A percentile compares a stretch with the other conserved stretches of the same genome.
These are phyloP conservation scores for Neurospora sublineolata DNA, from an alignment of 495 filamentous ascomycete species.

Conservation along the genomic window DNA sequence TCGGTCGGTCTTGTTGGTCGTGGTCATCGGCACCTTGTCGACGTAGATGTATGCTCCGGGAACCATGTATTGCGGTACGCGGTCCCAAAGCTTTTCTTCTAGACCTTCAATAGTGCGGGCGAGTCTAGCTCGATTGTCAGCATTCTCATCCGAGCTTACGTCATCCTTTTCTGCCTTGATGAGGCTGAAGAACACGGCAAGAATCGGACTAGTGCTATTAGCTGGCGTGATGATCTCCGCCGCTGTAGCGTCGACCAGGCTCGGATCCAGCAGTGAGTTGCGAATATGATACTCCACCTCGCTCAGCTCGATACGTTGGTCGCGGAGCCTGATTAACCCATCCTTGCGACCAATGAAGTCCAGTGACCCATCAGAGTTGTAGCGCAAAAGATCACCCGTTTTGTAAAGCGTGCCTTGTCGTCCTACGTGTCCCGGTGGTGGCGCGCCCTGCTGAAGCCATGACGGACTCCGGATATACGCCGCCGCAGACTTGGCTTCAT, in stretches of 20 bases:
- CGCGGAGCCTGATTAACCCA: slow-evolving; percentile 29
- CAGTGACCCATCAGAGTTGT: slow-evolving; percentile 41
- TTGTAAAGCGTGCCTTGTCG: slow-evolving; percentile 35
- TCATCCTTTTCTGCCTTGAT: neutral
- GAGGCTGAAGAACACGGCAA: slow-evolving; percentile 7
- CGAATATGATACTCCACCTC: slow-evolving; percentile 46
- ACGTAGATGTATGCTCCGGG: slow-evolving; percentile 41
- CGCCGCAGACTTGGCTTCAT: neutral
- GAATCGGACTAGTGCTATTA: neutral
- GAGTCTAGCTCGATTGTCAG: neutral
- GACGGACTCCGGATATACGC: slow-evolving; percentile 36
- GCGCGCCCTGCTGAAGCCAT: slow-evolving; percentile 6
- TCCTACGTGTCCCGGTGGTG: neutral
- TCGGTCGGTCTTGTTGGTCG: slow-evolving; percentile 42
- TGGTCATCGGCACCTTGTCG: slow-evolving; percentile 36
- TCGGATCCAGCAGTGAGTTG: neutral
- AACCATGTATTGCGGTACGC: slow-evolving; percentile 38
- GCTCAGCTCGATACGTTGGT: slow-evolving; percentile 29
- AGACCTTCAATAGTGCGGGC: neutral
- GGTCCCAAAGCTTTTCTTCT: neutral
- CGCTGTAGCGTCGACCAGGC: neutral
- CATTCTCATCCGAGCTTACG: neutral
- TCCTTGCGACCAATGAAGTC: slow-evolving; percentile 34
- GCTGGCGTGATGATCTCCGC: neutral
- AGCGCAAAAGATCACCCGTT: slow-evolving; percentile 48